phyloP scores from a whole-genome alignment of 257 asterid genomes.

The Nicotiana undulata region DNA sequence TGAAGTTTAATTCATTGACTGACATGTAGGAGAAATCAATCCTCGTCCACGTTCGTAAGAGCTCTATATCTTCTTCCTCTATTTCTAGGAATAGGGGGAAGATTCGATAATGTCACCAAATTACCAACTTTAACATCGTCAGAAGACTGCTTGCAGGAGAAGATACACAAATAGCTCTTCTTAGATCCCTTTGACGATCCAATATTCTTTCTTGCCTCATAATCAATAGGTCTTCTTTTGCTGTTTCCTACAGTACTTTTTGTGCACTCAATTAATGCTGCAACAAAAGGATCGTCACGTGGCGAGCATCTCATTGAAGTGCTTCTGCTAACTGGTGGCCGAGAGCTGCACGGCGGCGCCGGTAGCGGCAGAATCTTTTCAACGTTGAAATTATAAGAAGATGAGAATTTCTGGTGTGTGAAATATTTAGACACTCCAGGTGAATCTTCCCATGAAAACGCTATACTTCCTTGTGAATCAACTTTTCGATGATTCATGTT shows the following conservation, averaged over 20 bases:
- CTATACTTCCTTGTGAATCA: conserved; percentile 37
- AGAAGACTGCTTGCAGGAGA: conserved; percentile 42
- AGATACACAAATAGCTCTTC: conserved; percentile 10
- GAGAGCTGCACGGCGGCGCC: not conserved
- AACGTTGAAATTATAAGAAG: not conserved
- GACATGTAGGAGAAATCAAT: not conserved
- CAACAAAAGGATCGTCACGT: conserved; percentile 53
- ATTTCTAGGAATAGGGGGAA: conserved; percentile 42
- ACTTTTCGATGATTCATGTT: conserved; percentile 39
- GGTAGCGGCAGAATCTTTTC: not conserved
- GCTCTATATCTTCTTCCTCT: conserved; percentile 19
- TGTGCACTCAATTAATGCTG: conserved; percentile 49
- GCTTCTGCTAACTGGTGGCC: conserved; percentile 15
- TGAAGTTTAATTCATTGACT: not conserved
- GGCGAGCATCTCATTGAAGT: conserved; percentile 4
- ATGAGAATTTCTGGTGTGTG: conserved; percentile 18
- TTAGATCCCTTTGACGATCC: not conserved
- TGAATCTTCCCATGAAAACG: conserved; percentile 77
- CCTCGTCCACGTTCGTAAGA: not conserved
- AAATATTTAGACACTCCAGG: conserved; percentile 54
- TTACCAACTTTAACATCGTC: conserved; percentile 34
- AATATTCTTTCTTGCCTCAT: conserved; percentile 6
- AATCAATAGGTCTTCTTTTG: not conserved
- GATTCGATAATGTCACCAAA: conserved; percentile 28
- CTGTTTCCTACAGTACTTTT: conserved; percentile 3